A percentile compares a stretch with the other conserved stretches of the same genome.
These are phyloP conservation scores for Phymatotrichopsis omnivora DNA, from an alignment of 2,329 filamentous ascomycete species.

Conservation along the genomic window DNA sequence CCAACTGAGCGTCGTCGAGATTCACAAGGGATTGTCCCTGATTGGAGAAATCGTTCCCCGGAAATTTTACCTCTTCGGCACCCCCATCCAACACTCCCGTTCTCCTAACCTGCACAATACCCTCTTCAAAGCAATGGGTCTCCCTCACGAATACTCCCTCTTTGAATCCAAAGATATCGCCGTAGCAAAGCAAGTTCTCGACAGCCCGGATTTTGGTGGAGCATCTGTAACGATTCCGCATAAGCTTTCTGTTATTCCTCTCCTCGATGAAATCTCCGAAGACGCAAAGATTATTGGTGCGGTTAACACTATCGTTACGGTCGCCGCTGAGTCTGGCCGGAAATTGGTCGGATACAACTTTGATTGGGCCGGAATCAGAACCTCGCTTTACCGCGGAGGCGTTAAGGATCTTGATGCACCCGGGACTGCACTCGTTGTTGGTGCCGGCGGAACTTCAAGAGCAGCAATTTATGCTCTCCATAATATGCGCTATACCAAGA, in stretches of 20 bases:
- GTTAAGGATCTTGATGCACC: constrained; percentile 39
- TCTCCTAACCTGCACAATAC: constrained; percentile 86
- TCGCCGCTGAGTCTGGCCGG: constrained; percentile 38
- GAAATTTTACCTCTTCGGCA: constrained; percentile 80
- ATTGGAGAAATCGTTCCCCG: constrained; percentile 67
- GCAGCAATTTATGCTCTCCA: constrained; percentile 84
- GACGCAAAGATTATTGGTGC: constrained; percentile 78
- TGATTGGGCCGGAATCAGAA: constrained; percentile 87
- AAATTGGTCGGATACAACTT: constrained; percentile 80
- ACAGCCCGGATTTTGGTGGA: constrained; percentile 68
- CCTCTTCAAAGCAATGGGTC: constrained; percentile 62
- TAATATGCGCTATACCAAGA: constrained; percentile 69
- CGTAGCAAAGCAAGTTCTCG: constrained; percentile 56
- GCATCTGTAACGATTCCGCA: constrained; percentile 93
- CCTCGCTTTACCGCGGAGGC: constrained; percentile 61
- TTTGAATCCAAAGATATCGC: constrained; percentile 53
- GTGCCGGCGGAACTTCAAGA: constrained; percentile 82
- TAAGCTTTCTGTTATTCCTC: constrained; percentile 74
- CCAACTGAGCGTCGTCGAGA: constrained; percentile 82
- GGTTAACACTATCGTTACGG: constrained; percentile 81
- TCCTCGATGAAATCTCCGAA: constrained; percentile 69
- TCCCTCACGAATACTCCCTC: constrained; percentile 72
- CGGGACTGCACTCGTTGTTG: constrained; percentile 67
- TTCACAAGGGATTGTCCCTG: constrained; percentile 65
- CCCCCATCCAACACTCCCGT: constrained; percentile 68